Conservation (phyloP, 768 basidiomycete genomes). For the Fomitopsis serialis region DNA sequence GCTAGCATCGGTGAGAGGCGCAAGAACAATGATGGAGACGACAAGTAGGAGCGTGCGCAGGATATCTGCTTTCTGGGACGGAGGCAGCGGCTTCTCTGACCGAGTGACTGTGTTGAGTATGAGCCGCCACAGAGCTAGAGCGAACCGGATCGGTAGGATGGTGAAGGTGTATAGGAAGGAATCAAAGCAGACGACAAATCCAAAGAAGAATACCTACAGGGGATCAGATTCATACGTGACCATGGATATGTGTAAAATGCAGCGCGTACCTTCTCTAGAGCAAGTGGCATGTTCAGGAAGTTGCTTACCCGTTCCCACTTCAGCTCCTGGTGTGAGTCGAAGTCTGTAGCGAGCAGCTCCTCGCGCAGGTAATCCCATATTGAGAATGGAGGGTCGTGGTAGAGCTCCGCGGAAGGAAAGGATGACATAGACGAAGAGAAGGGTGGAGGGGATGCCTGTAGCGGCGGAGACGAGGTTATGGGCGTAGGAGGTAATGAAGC, state of each 20-base stretch:
- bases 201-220: conserved; percentile 81
- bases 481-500: conserved; percentile 74
- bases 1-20: conserved; percentile 87
- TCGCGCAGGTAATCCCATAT: conserved; percentile 91
- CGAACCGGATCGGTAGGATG: conserved; percentile 87
- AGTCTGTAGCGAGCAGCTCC: conserved; percentile 87
- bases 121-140: conserved; percentile 57
- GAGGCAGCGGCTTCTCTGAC: conserved; percentile 52
- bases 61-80: conserved; percentile 90
- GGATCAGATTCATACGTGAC: neutral
- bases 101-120: conserved; percentile 41
- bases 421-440: conserved; percentile 11
- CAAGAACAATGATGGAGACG: conserved; percentile 66
- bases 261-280: conserved; percentile 78
- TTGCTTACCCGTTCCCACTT: conserved; percentile 97
- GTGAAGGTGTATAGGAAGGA: conserved; percentile 98
- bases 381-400: conserved; percentile 55
- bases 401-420: conserved; percentile 10
- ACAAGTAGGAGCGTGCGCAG: conserved; percentile 75
- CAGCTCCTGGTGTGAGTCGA: conserved; percentile 88
- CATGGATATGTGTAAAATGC: neutral
- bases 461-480: conserved; percentile 42
- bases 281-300: conserved; percentile 87
- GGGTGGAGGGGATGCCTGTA: conserved; percentile 10
- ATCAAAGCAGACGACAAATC: conserved; percentile 90